Evolutionary conservation across 1,284 basidiomycete genomes (phyloP).

Genomic region (Melampsora abietis-canadensis): DNA sequence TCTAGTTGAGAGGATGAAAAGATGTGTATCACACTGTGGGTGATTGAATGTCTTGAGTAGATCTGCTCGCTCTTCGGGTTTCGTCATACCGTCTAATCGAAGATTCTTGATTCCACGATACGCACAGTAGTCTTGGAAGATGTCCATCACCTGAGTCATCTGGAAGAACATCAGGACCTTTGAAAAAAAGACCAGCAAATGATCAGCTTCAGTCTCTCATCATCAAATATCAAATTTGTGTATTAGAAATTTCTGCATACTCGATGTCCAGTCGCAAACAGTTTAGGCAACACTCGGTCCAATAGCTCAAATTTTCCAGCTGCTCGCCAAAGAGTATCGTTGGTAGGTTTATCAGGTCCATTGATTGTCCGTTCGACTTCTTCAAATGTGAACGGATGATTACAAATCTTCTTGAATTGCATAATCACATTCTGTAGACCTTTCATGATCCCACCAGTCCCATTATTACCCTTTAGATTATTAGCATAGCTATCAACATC

Average conservation of each 20-base stretch:
- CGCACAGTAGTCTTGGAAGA: conserved; percentile 96
- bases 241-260: conserved; percentile 56
- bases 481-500: conserved; percentile 40
- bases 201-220: conserved; percentile 49
- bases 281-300: conserved; percentile 86
- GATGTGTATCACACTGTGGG: conserved; percentile 79
- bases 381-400: conserved; percentile 75
- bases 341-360: conserved; percentile 67
- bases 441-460: conserved; percentile 51
- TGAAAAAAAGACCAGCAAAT: conserved; percentile 47
- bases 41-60: conserved; percentile 90
- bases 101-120: conserved; percentile 86
- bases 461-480: conserved; percentile 37
- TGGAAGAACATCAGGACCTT: conserved; percentile 53
- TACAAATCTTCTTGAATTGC: conserved; percentile 98
- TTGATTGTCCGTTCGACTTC: conserved; percentile 90
- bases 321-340: conserved; percentile 75
- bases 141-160: conserved; percentile 82
- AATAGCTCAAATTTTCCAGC: conserved; percentile 96
- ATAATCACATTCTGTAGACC: conserved; percentile 92
- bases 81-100: conserved; percentile 94
- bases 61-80: conserved; percentile 91
- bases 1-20: conserved; percentile 94
- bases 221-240: conserved; percentile 50
- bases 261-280: conserved; percentile 86